Base-by-base conservation (phyloP, 2,329 filamentous ascomycete genomes). In the Eutypella sp. region DNA sequence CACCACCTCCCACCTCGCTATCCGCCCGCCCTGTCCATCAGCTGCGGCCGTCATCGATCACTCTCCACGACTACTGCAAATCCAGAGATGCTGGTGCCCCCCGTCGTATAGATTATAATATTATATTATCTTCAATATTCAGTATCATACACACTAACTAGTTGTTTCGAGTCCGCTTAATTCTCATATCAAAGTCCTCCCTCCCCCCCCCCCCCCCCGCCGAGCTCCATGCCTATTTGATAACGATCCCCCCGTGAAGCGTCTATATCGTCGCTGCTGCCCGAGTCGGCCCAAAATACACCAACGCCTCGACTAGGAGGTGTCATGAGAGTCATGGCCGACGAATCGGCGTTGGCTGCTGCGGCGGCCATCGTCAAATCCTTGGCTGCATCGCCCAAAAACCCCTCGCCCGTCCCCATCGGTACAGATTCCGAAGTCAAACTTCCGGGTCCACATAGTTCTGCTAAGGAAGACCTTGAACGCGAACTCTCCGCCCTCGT, bases 381-480 rank as follows among this genome's bases (percentile, higher is more conserved):
- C 50, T 66, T 82, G 48, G 78, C 76, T 48, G 62, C 65, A 50
- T 69, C 73, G 47, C 61, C 68, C 25, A 68, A 67, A 51, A 62
- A 67, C 41, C 56, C 65, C 33, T 58, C 62, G 51, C 62, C 68
- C 42, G 64, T 68, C 42, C 63, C 70, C 46, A 63, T 69, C 48
- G 68, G 67, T 42, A 62, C 67, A 46, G 71, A 69, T 47, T 66
- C 68, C 43, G 72, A 78, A 54, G 75, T 92, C 61, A 78, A 77
- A 51, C 77, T 97, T 20, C 91, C 92, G 13, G 93, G 93, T 47
- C 77, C 81, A 47, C 79, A 89, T 48, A 85, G 80, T 38, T 69
- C 81, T 29, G 85, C 85, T 55, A 97, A 97, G 71, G 76, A 79
- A 55, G 78, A 78, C 25, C 80, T 97, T 50, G 90, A 97, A 70